phyloP scores from a whole-genome alignment of 805 yeast species.

The Candida sithepensis region DNA sequence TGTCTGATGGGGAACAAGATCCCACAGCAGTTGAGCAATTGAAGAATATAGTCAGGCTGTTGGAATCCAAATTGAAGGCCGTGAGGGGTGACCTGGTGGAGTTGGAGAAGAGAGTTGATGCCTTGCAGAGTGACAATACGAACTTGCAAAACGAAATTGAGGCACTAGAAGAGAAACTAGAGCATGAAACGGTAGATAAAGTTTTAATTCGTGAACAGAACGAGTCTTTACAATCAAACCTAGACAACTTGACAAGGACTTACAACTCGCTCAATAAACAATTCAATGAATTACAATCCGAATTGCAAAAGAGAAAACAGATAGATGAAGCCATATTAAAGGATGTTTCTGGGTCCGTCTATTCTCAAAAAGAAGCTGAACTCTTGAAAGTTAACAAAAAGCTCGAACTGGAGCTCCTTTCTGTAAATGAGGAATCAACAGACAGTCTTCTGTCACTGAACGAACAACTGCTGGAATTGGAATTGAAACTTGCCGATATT shows the following conservation, averaged over 20 bases:
- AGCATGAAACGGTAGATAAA: constrained; percentile 39
- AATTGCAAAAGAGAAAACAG: constrained; percentile 29
- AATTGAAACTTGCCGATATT: constrained; percentile 15
- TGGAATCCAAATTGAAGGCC: constrained; percentile 44
- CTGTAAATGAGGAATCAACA: constrained; percentile 28
- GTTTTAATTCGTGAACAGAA: constrained; percentile 37
- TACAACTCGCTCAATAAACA: constrained; percentile 24
- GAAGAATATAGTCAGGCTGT: constrained; percentile 34
- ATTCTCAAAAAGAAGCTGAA: background rate
- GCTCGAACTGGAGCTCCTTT: constrained; percentile 40
- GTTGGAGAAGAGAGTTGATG: constrained; percentile 23
- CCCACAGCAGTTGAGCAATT: constrained; percentile 11
- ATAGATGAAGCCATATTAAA: constrained; percentile 26
- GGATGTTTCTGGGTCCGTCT: background rate
- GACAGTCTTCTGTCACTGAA: constrained; percentile 26
- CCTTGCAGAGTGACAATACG: constrained; percentile 30
- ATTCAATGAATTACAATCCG: constrained; percentile 16
- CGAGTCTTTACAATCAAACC: constrained; percentile 12
- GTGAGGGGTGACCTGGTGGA: constrained; percentile 28
- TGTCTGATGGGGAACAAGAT: background rate
- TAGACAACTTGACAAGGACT: constrained; percentile 18
- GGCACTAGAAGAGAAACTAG: constrained; percentile 29
- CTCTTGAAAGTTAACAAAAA: constrained; percentile 31
- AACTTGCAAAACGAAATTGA: constrained; percentile 19
- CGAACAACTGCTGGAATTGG: constrained; percentile 20